Percentiles rank a stretch among this genome's conserved stretches.
phyloP scores from a whole-genome alignment of 331 rosid species.

The Pyrus hybrid region DNA sequence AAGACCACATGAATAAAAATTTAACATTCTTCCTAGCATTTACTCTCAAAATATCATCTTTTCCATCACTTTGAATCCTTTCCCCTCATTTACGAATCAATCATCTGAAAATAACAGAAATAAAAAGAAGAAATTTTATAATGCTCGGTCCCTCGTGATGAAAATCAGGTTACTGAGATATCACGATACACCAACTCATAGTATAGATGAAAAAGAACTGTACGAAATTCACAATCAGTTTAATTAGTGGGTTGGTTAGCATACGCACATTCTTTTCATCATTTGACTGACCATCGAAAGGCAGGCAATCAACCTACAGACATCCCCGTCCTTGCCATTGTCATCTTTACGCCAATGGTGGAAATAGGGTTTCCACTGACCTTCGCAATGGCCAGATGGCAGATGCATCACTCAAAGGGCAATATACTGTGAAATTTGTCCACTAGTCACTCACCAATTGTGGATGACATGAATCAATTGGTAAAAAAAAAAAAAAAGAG shows the following conservation, averaged over 20 bases:
- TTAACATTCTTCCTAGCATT: neutral
- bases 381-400: constrained; percentile 13
- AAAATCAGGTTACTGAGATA: neutral
- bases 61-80: neutral
- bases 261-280: neutral
- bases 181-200: too few species aligned
- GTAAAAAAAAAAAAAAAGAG: neutral
- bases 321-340: neutral
- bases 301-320: constrained; percentile 10
- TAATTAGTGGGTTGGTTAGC: neutral
- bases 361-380: constrained; percentile 2
- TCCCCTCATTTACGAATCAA: neutral
- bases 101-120: neutral
- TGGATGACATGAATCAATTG: constrained; percentile 16
- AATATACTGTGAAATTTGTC: constrained; percentile 10
- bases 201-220: neutral
- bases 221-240: neutral
- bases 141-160: neutral
- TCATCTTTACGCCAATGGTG: constrained; percentile 6
- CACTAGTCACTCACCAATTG: constrained; percentile 15
- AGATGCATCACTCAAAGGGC: constrained; percentile 7
- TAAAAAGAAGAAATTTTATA: neutral
- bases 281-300: neutral
- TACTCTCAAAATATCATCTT: neutral
- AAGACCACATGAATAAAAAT: neutral